Conservation (phyloP, 306 rosid species). For the Astragalus membranaceus region DNA sequence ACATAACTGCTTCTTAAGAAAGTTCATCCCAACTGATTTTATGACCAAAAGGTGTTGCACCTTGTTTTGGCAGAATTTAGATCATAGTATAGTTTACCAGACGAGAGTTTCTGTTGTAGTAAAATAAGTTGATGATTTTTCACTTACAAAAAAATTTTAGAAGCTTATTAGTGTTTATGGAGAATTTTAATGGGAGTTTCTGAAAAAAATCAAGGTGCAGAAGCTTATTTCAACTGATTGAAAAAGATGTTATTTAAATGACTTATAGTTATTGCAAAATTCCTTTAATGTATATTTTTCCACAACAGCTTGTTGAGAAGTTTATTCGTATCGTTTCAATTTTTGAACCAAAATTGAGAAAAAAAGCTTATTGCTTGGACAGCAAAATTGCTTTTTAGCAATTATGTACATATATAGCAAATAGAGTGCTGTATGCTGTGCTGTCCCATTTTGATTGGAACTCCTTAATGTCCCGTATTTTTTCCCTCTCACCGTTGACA, state of each 20-base stretch:
- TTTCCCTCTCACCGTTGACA: background rate
- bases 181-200: background rate
- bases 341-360: background rate
- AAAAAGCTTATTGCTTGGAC: constrained; percentile 1
- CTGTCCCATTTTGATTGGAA: background rate
- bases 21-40: background rate
- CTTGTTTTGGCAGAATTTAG: background rate
- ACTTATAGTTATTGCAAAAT: background rate
- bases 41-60: background rate
- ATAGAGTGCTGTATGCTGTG: background rate
- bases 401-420: background rate
- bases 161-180: background rate
- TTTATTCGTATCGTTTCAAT: no score
- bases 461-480: background rate
- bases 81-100: no score
- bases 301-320: no score
- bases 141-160: background rate
- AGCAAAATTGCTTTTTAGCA: background rate
- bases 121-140: background rate
- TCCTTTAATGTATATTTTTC: background rate
- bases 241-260: background rate
- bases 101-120: background rate
- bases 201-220: background rate
- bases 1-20: background rate
- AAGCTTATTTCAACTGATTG: background rate